Evolutionary conservation across 1,139 yeast genomes (phyloP).

Genomic region (Kodamaea sp.): DNA sequence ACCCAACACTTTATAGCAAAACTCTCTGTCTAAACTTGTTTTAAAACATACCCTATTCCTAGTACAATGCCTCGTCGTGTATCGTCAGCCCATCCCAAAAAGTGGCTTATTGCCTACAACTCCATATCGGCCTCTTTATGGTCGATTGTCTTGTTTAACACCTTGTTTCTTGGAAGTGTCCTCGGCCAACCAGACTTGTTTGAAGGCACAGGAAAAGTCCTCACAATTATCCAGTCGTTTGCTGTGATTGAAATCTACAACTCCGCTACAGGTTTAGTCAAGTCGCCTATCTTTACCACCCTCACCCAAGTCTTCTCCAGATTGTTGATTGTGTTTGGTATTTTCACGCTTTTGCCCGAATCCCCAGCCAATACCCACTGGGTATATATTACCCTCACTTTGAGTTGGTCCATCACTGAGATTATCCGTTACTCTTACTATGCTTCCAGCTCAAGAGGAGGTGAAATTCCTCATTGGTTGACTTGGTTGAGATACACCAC

Average conservation of each 20-base stretch:
- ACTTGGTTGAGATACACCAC: constrained; percentile 80
- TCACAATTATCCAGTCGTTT: constrained; percentile 74
- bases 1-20: too few species aligned
- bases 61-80: too few species aligned
- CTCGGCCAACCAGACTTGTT: constrained; percentile 64
- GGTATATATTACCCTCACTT: constrained; percentile 63
- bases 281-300: constrained; percentile 83
- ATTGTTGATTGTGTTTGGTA: constrained; percentile 79
- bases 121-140: constrained; percentile 48
- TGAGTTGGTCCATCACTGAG: constrained; percentile 93
- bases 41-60: too few species aligned
- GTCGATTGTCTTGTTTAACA: constrained; percentile 46
- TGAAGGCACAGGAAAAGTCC: constrained; percentile 56
- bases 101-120: constrained; percentile 47
- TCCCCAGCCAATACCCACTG: constrained; percentile 63
- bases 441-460: constrained; percentile 63
- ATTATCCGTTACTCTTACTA: constrained; percentile 84
- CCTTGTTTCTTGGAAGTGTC: constrained; percentile 34
- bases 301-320: constrained; percentile 86
- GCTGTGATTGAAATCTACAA: constrained; percentile 84
- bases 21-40: too few species aligned
- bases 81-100: constrained; percentile 31
- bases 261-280: constrained; percentile 74
- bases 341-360: constrained; percentile 70
- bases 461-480: constrained; percentile 61